Conservation (phyloP, 305 asterid genomes). For the Solanum hybrid region DNA sequence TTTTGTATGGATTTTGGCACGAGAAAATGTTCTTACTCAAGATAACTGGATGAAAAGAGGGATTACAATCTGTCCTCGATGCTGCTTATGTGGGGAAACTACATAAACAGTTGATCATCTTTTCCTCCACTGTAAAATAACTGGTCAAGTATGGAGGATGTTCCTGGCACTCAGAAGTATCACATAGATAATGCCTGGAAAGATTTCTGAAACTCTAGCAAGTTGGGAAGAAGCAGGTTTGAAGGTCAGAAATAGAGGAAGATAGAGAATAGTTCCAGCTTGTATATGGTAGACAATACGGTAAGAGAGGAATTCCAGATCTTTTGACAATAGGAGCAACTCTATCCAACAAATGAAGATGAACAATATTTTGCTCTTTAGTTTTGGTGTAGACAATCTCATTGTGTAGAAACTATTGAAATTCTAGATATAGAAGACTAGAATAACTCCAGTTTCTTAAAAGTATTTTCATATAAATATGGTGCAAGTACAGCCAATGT, state of each 20-base stretch:
- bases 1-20: not conserved
- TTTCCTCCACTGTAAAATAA: not conserved
- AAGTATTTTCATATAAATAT: not conserved
- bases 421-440: not conserved
- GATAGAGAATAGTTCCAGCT: not conserved
- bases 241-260: not conserved
- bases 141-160: not conserved
- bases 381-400: not conserved
- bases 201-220: not conserved
- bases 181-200: not conserved
- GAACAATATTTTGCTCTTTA: not conserved
- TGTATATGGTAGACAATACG: not conserved
- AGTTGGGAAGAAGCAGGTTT: not conserved
- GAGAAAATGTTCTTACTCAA: not conserved
- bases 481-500: not conserved
- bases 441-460: not conserved
- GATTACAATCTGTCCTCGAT: not conserved
- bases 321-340: not conserved
- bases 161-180: not conserved
- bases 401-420: not conserved
- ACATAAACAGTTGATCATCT: no score
- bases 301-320: not conserved
- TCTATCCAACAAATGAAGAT: not conserved
- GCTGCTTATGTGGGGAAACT: not conserved
- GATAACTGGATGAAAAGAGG: not conserved